Evolutionary conservation across 2,329 filamentous ascomycete species (phyloP), one percentile per base, ranked within the genome.

Genomic region (Penicillium hesseltinei): DNA sequence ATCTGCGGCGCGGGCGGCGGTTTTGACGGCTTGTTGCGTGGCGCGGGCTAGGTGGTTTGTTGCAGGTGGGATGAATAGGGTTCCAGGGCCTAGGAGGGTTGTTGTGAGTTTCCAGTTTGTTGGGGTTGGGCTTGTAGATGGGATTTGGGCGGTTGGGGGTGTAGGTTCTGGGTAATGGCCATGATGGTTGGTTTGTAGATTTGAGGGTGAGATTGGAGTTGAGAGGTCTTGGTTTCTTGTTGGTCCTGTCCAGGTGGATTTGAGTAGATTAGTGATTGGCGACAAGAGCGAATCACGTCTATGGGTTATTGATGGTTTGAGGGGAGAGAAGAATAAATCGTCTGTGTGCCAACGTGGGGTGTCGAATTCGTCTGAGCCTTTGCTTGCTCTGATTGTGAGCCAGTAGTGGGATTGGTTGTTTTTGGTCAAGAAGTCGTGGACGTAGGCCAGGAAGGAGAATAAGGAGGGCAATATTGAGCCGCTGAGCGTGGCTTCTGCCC

Each of bases 51-150:
- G 35, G 0, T 58, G 10, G 31, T 75, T 73, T 38, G 73, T 63
- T 0, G 60, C 21, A 0, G 67, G 33, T 2, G 73, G 68, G 23
- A 79, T 71, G 68, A 82, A 82, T 19, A 81, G 68, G 0, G 80
- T 82, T 2, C 73, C 64, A 0, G 80, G 78, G 3, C 80, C 80
- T 1, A 80, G 72, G 10, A 82, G 71, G 0, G 79, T 78, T 2
- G 78, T 74, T 61, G 76, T 78, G 0, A 82, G 70, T 68, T 82
- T 82, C 78, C 79, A 82, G 60, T 77, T 71, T n/a, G 77, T 77
- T 44, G 70, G 67, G 56, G 43, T 68, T 54, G 61, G 39, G 25
- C 27, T 51, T 35, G 10, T 44, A n/a, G 49, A 51, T n/a, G 25
- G 38, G 38, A 51, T 54, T 58, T 15, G 56, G 42, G 29, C 47